These are phyloP conservation scores for Styphnolobium japonicum DNA, from an alignment of 306 rosid species.

Conservation along the genomic window DNA sequence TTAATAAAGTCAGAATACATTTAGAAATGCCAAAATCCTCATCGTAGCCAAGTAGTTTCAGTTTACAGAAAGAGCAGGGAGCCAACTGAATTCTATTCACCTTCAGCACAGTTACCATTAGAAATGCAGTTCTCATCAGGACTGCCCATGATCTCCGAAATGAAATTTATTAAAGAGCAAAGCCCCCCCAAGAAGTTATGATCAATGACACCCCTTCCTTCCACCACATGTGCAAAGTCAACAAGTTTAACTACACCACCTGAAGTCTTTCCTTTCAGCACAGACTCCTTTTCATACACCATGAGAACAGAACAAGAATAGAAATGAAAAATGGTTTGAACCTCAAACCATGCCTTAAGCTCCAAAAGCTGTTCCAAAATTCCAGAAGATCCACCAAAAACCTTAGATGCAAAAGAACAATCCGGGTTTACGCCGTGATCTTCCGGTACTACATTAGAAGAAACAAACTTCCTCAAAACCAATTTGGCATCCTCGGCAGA, in stretches of 20 bases:
- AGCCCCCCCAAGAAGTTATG: slow-evolving; percentile 76
- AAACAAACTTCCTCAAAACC: slow-evolving; percentile 52
- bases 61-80: not conserved
- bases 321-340: no score
- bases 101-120: not conserved
- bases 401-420: slow-evolving; percentile 38
- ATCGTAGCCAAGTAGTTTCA: no score
- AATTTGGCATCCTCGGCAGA: slow-evolving; percentile 27
- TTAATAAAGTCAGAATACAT: not conserved
- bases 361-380: slow-evolving; percentile 48
- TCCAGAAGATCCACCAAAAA: slow-evolving; percentile 57
- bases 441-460: slow-evolving; percentile 36
- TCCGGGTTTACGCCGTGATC: slow-evolving; percentile 28
- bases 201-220: slow-evolving; percentile 60
- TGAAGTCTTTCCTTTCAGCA: no score
- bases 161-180: slow-evolving; percentile 55
- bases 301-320: no score
- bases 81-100: not conserved
- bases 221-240: no score
- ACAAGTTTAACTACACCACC: no score
- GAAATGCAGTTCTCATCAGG: not conserved
- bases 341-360: no score
- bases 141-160: slow-evolving; percentile 35
- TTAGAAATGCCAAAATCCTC: not conserved
- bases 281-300: no score